Evolutionary conservation across 2,329 filamentous ascomycete genomes (phyloP).

Genomic region (Penicillium nordicum): DNA sequence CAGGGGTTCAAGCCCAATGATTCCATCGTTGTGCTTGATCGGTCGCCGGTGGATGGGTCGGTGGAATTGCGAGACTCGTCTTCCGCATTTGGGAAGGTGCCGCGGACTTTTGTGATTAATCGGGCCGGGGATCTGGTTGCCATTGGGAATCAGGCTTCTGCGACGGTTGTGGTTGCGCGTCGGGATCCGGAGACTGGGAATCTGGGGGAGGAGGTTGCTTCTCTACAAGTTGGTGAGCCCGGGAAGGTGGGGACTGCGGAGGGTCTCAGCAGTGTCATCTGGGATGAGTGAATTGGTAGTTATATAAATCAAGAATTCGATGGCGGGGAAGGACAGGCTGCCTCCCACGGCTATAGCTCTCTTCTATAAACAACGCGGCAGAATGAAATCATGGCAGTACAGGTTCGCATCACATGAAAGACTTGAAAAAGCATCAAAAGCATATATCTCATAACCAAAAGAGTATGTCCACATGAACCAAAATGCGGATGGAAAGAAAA

Average conservation of each 20-base stretch:
- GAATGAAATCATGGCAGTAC: conserved; percentile 11
- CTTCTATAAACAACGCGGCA: conserved; percentile 12
- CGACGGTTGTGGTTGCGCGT: conserved; percentile 59
- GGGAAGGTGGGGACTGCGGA: conserved; percentile 25
- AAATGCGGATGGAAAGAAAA: conserved; percentile 9
- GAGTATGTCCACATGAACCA: conserved; percentile 3
- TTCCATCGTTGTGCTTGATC: conserved; percentile 29
- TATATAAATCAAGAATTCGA: conserved; percentile 6
- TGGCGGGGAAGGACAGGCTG: not conserved
- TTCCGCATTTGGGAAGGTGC: conserved; percentile 62
- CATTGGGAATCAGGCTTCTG: conserved; percentile 61
- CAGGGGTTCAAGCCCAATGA: conserved; percentile 28
- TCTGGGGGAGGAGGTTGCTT: conserved; percentile 46
- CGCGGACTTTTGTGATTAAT: conserved; percentile 67
- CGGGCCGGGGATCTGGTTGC: conserved; percentile 61
- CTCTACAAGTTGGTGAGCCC: conserved; percentile 29
- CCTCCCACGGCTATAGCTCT: not conserved
- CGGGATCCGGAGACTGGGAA: conserved; percentile 59
- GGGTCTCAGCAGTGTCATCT: conserved; percentile 38
- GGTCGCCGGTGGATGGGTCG: conserved; percentile 56
- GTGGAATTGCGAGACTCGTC: conserved; percentile 56
- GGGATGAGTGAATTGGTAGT: conserved; percentile 26
- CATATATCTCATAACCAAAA: conserved; percentile 12
- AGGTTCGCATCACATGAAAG: conserved; percentile 12
- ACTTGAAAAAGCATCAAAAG: conserved; percentile 4